These are phyloP conservation scores for Fusarium avenaceum DNA, from an alignment of 2,329 filamentous ascomycete species.

Conservation along the genomic window DNA sequence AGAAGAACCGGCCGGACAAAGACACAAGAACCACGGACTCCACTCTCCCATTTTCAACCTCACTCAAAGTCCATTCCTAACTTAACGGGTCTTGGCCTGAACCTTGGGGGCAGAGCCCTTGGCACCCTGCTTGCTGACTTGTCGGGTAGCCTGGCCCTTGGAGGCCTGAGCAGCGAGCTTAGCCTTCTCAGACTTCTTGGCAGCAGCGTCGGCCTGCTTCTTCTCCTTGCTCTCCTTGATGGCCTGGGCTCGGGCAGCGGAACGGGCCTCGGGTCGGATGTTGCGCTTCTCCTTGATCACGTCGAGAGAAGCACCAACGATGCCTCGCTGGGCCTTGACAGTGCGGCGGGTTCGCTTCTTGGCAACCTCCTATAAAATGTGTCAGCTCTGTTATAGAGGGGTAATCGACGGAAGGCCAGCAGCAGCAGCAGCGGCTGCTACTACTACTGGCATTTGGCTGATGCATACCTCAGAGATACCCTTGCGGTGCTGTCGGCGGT, in stretches of 20 bases:
- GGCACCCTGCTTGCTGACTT: slow-evolving; percentile 96
- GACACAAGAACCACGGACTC: slow-evolving; percentile 60
- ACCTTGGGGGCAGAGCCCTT: slow-evolving; percentile 92
- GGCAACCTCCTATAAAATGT: slow-evolving; percentile 86
- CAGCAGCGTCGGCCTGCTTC: slow-evolving; percentile 87
- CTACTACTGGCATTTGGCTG: slow-evolving; percentile 9
- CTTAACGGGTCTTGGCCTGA: slow-evolving; percentile 83
- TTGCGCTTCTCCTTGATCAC: slow-evolving; percentile 99
- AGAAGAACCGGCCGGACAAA: slow-evolving; percentile 59
- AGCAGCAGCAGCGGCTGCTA: background rate
- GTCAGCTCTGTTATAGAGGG: slow-evolving; percentile 56
- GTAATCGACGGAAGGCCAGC: background rate
- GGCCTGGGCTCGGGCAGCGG: slow-evolving; percentile 87
- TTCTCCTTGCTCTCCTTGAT: slow-evolving; percentile 99
- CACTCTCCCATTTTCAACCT: slow-evolving; percentile 50
- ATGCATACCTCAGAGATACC: slow-evolving; percentile 98
- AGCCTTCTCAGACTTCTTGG: slow-evolving; percentile 99
- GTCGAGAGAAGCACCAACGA: slow-evolving; percentile 98
- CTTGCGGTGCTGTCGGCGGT: slow-evolving; percentile 99
- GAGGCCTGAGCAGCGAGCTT: slow-evolving; percentile 82
- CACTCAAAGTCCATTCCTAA: slow-evolving; percentile 35
- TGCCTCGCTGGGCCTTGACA: slow-evolving; percentile 98
- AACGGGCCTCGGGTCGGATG: slow-evolving; percentile 94
- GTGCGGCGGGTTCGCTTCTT: slow-evolving; percentile 99
- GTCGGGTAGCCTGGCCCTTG: slow-evolving; percentile 83